Evolutionary conservation across 2,329 filamentous ascomycete genomes (phyloP).

Genomic region (Microsporum canis): DNA sequence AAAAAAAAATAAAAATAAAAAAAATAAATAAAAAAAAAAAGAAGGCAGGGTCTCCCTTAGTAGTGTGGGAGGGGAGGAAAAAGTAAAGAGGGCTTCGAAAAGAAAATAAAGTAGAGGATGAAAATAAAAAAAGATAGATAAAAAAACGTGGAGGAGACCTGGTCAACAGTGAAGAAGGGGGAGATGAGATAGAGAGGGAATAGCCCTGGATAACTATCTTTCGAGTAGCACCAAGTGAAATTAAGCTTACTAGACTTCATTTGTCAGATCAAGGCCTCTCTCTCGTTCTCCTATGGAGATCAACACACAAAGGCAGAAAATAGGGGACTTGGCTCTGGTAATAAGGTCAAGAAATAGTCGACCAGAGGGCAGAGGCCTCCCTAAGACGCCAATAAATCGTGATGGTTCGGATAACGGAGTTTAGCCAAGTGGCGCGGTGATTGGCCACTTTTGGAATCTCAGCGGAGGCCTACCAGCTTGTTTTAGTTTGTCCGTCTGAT

Average conservation of each 20-base stretch:
- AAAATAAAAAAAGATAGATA: conserved; percentile 2
- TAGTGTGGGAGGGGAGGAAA: not conserved
- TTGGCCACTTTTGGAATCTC: conserved; percentile 7
- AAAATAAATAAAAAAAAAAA: not conserved
- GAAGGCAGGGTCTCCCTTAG: conserved; percentile 4
- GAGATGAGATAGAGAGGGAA: not conserved
- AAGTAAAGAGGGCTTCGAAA: not conserved
- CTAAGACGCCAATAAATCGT: conserved; percentile 4
- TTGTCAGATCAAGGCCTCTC: conserved; percentile 12
- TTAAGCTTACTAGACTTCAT: conserved; percentile 21
- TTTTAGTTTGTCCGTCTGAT: not conserved
- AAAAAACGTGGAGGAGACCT: conserved; percentile 10
- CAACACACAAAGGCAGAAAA: conserved; percentile 5
- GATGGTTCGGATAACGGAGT: conserved; percentile 8
- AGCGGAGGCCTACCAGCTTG: not conserved
- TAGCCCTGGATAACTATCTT: conserved; percentile 1
- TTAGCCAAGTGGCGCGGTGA: conserved; percentile 8
- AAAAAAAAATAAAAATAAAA: not conserved
- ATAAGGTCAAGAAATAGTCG: not conserved
- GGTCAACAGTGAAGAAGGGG: conserved; percentile 2
- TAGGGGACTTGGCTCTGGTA: conserved; percentile 10
- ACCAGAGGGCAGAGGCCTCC: not conserved
- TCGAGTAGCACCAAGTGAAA: conserved; percentile 16
- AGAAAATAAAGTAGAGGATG: not conserved
- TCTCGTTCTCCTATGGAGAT: not conserved